Percentiles rank a stretch among this genome's conserved stretches.
phyloP scores from a whole-genome alignment of 2,329 filamentous ascomycete species.

The Clarireedia paspali region DNA sequence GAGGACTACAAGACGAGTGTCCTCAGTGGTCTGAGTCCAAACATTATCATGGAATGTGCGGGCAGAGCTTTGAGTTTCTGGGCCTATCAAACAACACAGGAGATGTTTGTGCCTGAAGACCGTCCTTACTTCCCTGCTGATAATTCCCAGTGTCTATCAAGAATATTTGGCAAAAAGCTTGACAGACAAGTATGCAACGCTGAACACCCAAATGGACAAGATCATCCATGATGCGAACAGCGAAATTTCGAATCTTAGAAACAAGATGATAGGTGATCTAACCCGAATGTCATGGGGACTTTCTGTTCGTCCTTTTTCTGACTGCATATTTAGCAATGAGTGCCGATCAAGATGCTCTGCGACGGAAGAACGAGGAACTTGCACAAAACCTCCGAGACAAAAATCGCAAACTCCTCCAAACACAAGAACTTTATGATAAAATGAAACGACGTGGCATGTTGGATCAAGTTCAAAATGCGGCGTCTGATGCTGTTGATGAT shows the following conservation, averaged over 20 bases:
- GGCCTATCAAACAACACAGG: constrained; percentile 77
- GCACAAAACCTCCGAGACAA: constrained; percentile 61
- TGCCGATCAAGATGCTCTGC: constrained; percentile 53
- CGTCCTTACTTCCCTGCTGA: constrained; percentile 16
- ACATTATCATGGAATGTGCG: constrained; percentile 78
- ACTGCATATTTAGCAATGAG: constrained; percentile 40
- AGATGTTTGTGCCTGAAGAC: constrained; percentile 52
- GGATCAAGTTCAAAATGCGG: constrained; percentile 46
- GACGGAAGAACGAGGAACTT: constrained; percentile 67
- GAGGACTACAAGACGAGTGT: constrained; percentile 89
- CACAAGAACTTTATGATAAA: constrained; percentile 58
- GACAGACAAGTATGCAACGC: constrained; percentile 59
- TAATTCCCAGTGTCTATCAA: constrained; percentile 58
- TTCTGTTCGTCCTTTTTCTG: not conserved
- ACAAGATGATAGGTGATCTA: constrained; percentile 53
- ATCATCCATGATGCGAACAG: constrained; percentile 67
- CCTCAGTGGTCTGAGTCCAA: constrained; percentile 74
- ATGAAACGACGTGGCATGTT: constrained; percentile 48
- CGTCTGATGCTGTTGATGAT: constrained; percentile 41
- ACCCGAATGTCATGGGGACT: not conserved
- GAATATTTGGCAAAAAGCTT: constrained; percentile 65
- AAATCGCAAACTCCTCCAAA: constrained; percentile 57
- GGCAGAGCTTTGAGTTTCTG: constrained; percentile 74
- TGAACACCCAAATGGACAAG: constrained; percentile 64
- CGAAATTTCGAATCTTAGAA: constrained; percentile 59